Evolutionary conservation across 192 early-diverging fungal species (phyloP).

Genomic region (Chytriomyces hyalinus): DNA sequence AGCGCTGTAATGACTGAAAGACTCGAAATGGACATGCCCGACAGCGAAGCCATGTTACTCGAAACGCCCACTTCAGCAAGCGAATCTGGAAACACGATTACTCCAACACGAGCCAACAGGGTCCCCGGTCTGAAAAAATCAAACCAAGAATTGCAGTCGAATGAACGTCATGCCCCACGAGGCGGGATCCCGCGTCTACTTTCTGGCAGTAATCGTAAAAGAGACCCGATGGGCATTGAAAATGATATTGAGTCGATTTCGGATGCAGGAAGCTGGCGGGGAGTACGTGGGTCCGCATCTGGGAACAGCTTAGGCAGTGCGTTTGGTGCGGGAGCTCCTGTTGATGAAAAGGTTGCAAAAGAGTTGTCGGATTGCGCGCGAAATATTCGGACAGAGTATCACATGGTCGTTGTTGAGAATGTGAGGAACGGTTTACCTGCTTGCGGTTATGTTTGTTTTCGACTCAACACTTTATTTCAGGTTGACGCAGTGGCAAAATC

Average conservation of each 20-base stretch:
- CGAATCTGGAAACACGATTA: no score
- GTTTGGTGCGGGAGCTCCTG: neutral
- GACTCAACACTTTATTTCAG: neutral
- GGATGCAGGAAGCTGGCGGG: neutral
- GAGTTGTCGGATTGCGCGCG: constrained; percentile 3
- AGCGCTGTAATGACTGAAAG: no score
- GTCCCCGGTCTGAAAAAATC: neutral
- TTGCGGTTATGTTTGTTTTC: no score
- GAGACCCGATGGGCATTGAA: neutral
- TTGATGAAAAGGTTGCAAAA: neutral
- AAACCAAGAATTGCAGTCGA: neutral
- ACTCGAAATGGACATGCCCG: no score
- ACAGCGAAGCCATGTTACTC: no score
- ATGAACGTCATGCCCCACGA: neutral
- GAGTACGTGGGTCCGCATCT: neutral
- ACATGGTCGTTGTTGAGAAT: constrained; percentile 14
- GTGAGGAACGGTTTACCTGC: neutral
- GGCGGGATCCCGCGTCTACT: neutral
- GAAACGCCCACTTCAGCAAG: no score
- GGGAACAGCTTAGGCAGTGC: neutral
- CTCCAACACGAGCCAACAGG: no score
- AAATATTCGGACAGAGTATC: no score
- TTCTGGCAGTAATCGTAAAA: neutral
- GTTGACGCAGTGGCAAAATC: neutral
- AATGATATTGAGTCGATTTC: neutral